A percentile compares a stretch with the other conserved stretches of the same genome.
Conservation (phyloP, 306 rosid genomes). For the Betula pendula region DNA sequence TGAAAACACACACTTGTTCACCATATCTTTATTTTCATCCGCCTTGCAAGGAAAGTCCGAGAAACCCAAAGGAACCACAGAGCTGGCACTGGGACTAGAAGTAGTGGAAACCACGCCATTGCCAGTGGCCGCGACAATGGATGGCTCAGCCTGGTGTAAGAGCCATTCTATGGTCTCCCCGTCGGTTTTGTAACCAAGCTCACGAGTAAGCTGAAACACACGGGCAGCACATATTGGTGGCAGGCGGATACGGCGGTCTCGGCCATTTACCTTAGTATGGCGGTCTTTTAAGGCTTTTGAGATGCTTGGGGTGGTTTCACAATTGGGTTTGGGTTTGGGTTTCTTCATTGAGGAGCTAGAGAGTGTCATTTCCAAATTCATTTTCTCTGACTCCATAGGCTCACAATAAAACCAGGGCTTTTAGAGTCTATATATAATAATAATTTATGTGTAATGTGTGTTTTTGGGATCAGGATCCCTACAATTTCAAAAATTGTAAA, state of each 20-base stretch:
- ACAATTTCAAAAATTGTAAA: too few relatives aligned
- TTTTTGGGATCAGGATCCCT: too few relatives aligned
- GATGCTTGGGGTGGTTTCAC: not conserved
- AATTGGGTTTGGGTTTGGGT: conserved; percentile 11
- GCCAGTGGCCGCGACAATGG: conserved; percentile 24
- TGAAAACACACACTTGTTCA: not conserved
- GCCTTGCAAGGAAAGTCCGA: not conserved
- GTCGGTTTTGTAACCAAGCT: conserved; percentile 44
- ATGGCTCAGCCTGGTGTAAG: conserved; percentile 44
- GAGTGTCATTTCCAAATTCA: conserved; percentile 8
- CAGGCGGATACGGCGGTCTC: conserved; percentile 40
- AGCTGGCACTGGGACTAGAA: not conserved
- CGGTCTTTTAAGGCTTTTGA: conserved; percentile 22
- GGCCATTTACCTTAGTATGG: conserved; percentile 33
- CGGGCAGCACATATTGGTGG: conserved; percentile 47
- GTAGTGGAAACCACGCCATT: not conserved
- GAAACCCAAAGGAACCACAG: not conserved
- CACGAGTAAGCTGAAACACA: conserved; percentile 45
- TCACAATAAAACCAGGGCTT: not conserved
- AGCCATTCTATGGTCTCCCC: conserved; percentile 65
- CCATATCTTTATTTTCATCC: not conserved
- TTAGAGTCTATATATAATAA: not conserved
- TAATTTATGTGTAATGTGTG: not conserved
- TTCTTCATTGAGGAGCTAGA: not conserved
- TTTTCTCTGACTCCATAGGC: conserved; percentile 1